These are phyloP conservation scores for Heliamphora exappendiculata DNA, from an alignment of 148 eudicot genomes.

Conservation along the genomic window DNA sequence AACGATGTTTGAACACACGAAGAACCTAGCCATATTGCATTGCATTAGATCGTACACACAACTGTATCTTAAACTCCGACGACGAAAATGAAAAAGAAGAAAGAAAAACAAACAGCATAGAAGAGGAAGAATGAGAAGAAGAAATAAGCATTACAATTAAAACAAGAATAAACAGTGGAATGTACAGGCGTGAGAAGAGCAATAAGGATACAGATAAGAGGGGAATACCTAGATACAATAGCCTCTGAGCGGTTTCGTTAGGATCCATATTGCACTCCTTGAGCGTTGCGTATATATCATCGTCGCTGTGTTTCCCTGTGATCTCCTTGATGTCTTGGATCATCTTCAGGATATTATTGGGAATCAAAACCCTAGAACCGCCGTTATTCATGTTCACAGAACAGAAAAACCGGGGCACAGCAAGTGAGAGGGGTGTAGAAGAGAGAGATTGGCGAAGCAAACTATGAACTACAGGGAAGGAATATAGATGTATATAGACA, in stretches of 20 bases:
- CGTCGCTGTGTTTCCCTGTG: slow-evolving; percentile 40
- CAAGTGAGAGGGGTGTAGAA: neutral
- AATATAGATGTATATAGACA: neutral
- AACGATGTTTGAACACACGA: no score
- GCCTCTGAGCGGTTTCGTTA: slow-evolving; percentile 41
- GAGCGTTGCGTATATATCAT: slow-evolving; percentile 43
- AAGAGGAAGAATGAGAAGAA: no score
- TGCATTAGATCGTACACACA: no score
- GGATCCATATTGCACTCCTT: slow-evolving; percentile 48
- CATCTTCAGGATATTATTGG: slow-evolving; percentile 19
- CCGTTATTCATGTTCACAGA: slow-evolving; percentile 24
- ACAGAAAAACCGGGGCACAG: neutral
- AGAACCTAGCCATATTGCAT: no score
- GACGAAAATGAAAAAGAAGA: no score
- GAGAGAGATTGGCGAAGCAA: slow-evolving; percentile 5
- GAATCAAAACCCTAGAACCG: slow-evolving; percentile 30
- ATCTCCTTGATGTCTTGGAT: slow-evolving; percentile 42
- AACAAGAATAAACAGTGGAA: no score
- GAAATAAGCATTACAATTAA: no score
- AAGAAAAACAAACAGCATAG: no score
- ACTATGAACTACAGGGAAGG: neutral
- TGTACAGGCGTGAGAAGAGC: neutral
- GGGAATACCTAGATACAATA: slow-evolving; percentile 28
- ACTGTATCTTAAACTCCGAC: no score
- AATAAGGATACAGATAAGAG: neutral